Conservation (phyloP, 1,284 basidiomycete genomes). For the Apiotrichum sp. region DNA sequence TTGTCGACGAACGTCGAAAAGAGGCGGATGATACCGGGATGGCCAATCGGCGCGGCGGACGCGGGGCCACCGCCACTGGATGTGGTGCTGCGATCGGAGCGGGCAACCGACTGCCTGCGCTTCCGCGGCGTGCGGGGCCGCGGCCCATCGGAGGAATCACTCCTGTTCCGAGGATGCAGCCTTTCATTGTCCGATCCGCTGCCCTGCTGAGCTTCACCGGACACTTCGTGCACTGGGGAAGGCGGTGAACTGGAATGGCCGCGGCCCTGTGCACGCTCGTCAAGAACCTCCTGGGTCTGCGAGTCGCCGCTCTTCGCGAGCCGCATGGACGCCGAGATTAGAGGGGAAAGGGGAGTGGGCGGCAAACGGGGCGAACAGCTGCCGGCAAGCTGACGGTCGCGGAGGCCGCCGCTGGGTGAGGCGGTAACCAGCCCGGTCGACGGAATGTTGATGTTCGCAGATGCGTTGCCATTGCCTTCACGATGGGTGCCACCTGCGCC, state of each 20-base stretch:
- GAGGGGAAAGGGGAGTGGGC: constrained; percentile 9
- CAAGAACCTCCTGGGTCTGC: constrained; percentile 12
- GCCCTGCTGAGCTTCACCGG: background rate
- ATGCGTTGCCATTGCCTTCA: background rate
- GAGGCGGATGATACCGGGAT: constrained; percentile 75
- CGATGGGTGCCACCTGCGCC: background rate
- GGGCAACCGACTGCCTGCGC: constrained; percentile 30
- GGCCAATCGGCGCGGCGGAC: constrained; percentile 45
- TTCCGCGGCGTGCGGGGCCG: constrained; percentile 21
- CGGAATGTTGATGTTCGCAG: background rate
- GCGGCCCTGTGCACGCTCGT: constrained; percentile 5
- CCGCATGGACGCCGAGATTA: background rate
- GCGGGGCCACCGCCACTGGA: constrained; percentile 7
- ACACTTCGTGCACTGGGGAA: constrained; percentile 37
- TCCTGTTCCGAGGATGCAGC: background rate
- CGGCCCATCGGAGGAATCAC: constrained; percentile 8
- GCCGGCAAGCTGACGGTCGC: background rate
- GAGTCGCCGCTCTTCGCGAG: constrained; percentile 5
- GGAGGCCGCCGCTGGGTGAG: background rate
- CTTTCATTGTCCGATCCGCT: constrained; percentile 3
- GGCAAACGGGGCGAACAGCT: background rate
- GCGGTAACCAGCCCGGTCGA: background rate
- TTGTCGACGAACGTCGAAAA: constrained; percentile 80
- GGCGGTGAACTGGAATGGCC: constrained; percentile 18
- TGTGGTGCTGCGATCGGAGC: constrained; percentile 32